These are phyloP conservation scores for Tulasnella sp. DNA, from an alignment of 768 basidiomycete genomes.

Conservation along the genomic window DNA sequence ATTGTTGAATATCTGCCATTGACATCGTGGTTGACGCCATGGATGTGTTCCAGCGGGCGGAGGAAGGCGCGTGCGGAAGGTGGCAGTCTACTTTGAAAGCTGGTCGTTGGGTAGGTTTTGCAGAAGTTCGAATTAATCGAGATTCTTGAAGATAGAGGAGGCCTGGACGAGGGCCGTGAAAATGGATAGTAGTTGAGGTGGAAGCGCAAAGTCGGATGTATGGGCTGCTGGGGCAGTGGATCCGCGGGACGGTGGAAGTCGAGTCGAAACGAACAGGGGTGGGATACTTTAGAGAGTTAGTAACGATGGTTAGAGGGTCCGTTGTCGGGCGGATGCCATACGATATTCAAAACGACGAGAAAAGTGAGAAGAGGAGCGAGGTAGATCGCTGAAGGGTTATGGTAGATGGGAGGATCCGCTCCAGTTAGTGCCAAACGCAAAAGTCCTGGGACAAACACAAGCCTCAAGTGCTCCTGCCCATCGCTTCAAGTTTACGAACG, in stretches of 20 bases:
- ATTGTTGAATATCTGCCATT: conserved; percentile 3
- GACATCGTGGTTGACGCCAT: conserved; percentile 10
- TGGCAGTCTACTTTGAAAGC: conserved; percentile 20
- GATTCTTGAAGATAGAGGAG: background rate
- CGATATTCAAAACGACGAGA: background rate
- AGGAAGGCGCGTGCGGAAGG: conserved; percentile 9
- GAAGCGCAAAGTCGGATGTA: background rate
- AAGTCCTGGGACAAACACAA: conserved; percentile 20
- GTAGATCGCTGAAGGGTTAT: conserved; percentile 9
- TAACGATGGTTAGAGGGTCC: background rate
- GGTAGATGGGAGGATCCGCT: background rate
- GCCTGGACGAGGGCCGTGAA: background rate
- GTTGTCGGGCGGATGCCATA: conserved; percentile 2
- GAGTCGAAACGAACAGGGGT: background rate
- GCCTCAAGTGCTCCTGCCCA: conserved; percentile 14
- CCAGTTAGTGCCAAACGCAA: background rate
- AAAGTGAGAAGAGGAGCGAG: background rate
- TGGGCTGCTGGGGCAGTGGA: background rate
- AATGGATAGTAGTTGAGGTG: background rate
- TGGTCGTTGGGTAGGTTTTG: background rate
- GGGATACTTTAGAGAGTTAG: background rate
- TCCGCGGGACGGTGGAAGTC: background rate
- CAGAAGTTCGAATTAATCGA: background rate
- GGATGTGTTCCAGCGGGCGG: background rate
- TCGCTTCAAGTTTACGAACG: background rate